These are phyloP conservation scores for Pestalotiopsis sp. DNA, from an alignment of 2,329 filamentous ascomycete genomes.

Conservation along the genomic window DNA sequence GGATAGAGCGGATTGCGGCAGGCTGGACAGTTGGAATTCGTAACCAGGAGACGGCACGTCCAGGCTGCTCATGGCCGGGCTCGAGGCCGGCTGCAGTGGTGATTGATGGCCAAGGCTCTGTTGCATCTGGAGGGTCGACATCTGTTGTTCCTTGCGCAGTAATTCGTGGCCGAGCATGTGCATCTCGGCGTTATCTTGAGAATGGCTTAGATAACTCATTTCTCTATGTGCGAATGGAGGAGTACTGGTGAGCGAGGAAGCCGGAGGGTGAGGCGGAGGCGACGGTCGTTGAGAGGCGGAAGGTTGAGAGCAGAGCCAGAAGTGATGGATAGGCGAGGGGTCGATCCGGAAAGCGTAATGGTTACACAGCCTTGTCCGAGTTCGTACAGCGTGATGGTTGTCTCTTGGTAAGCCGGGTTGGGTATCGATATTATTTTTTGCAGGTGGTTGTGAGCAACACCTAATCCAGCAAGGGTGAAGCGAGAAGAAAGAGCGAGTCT, in stretches of 20 bases:
- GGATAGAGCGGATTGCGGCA: slow-evolving; percentile 20
- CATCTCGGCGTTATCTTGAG: slow-evolving; percentile 24
- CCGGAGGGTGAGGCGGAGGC: not conserved
- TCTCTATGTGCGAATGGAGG: not conserved
- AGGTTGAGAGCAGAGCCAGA: not conserved
- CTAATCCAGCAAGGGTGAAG: slow-evolving; percentile 11
- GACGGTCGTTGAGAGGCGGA: not conserved
- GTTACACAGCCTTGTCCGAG: slow-evolving; percentile 5
- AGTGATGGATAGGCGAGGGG: not conserved
- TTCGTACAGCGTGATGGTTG: not conserved
- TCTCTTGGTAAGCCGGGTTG: not conserved
- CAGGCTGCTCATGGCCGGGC: slow-evolving; percentile 19
- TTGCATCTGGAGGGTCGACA: slow-evolving; percentile 27
- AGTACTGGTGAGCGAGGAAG: not conserved
- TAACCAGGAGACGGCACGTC: slow-evolving; percentile 23
- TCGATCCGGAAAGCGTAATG: not conserved
- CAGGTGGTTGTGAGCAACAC: not conserved
- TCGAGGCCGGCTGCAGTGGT: slow-evolving; percentile 22
- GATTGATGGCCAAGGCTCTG: slow-evolving; percentile 27
- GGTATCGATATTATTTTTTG: slow-evolving; percentile 1
- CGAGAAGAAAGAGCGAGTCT: not conserved
- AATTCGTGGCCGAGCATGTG: slow-evolving; percentile 29
- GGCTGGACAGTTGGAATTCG: slow-evolving; percentile 31
- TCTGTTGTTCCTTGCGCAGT: slow-evolving; percentile 20
- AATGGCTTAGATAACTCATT: slow-evolving; percentile 24